Evolutionary conservation across 768 basidiomycete genomes (phyloP).

Genomic region (Hygrocybe punicea): DNA sequence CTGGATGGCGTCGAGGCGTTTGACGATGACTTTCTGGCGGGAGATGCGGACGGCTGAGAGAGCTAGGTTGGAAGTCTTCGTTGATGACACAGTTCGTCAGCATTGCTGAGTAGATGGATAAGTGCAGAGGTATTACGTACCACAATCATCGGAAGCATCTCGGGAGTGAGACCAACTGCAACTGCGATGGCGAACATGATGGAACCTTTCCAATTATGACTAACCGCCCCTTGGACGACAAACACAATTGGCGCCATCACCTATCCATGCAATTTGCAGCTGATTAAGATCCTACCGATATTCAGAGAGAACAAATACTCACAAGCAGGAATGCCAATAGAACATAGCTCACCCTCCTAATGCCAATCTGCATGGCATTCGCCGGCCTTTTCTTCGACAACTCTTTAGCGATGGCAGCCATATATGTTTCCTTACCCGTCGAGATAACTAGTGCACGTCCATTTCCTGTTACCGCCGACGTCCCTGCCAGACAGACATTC

Average conservation of each 20-base stretch:
- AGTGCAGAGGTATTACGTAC: too few species aligned
- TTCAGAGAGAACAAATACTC: background rate
- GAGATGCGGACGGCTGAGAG: too few species aligned
- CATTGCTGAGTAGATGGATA: too few species aligned
- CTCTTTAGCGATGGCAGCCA: conserved; percentile 35
- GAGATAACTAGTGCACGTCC: conserved; percentile 30
- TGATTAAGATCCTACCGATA: background rate
- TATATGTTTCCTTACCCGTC: conserved; percentile 33
- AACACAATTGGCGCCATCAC: conserved; percentile 3
- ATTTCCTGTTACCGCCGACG: conserved; percentile 33
- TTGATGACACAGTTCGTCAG: too few species aligned
- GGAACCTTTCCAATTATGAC: too few species aligned
- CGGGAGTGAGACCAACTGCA: too few species aligned
- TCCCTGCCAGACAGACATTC: conserved; percentile 34
- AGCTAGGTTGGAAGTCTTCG: too few species aligned
- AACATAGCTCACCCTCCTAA: conserved; percentile 20
- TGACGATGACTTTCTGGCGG: too few species aligned
- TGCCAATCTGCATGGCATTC: conserved; percentile 32
- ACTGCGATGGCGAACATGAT: too few species aligned
- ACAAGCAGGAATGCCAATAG: conserved; percentile 16
- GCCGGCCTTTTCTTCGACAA: conserved; percentile 31
- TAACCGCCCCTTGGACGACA: conserved; percentile 1
- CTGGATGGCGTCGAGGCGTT: too few species aligned
- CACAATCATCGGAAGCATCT: too few species aligned
- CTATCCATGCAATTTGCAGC: background rate